Base-by-base conservation (phyloP, 176 grass and related monocot species). In the Avena insularis region DNA sequence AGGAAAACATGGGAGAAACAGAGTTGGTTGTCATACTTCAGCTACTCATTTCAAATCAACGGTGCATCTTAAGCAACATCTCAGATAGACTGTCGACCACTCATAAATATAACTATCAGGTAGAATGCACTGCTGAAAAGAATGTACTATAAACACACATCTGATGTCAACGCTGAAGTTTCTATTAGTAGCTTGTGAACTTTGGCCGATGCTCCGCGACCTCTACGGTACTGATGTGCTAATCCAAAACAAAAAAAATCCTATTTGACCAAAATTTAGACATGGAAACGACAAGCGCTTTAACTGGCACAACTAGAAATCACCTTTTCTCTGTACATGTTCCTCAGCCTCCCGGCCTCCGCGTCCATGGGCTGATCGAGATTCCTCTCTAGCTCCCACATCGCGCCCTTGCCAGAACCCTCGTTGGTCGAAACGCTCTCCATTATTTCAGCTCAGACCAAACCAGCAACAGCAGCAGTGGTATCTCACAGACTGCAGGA, bases 331-430 rank as follows among this genome's bases (percentile, higher is more conserved):
- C 83, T 89, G 86, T 95, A 93, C 91, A 98, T 91, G 50, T 85
- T 90, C 69, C 78, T 88, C 20, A 98, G 62, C 77, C 90, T 91
- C 27, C 91, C 93, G 5, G 93, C 91, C 46, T 95, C 93, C 63
- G 68, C 91, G 27, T 98, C 95, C 90, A 98, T 98, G 51, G 95
- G 95, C 67, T 95, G 93, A 91, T 98, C 95, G 16, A 98, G 91
- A 63, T 80, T 92, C 85, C 53, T 87, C 16, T 98, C 91, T 84
- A 95, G 68, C 83, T 92, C 93, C 95, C 95, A 98, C 91, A 98
- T 95, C 36, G 69, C 64, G 43, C 95, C 95, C 60, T 81, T 98
- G 38, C 85, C 78, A 2, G 84, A 75, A 38, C 70, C 48, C 40
- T 90, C 90, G 43, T 91, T 84, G 50, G 69, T 78, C 20, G 87